These are phyloP conservation scores for Agaricus subrufescens DNA, from an alignment of 768 basidiomycete genomes.

Conservation along the genomic window DNA sequence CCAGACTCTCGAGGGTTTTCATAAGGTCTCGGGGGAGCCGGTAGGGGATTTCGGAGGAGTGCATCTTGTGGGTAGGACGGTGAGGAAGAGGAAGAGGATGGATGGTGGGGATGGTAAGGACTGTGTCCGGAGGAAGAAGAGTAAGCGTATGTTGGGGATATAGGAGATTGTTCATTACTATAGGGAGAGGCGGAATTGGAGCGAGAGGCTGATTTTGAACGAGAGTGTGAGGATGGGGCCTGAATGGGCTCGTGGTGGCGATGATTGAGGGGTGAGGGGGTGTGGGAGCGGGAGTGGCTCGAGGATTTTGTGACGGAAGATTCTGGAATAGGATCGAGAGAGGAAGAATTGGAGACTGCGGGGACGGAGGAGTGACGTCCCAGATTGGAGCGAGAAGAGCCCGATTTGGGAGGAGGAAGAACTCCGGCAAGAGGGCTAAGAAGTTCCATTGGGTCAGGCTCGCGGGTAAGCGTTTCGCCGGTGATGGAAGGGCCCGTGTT, in stretches of 20 bases:
- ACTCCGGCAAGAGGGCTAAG: slow-evolving; percentile 40
- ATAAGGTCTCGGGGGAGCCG: too few species aligned
- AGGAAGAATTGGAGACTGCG: slow-evolving; percentile 19
- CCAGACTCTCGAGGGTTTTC: too few species aligned
- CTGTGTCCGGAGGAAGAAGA: slow-evolving; percentile 2
- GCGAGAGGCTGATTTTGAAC: slow-evolving; percentile 10
- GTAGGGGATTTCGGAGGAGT: background rate
- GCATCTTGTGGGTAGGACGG: background rate
- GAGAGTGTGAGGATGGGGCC: slow-evolving; percentile 11
- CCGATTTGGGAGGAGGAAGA: slow-evolving; percentile 26
- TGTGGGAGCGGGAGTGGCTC: slow-evolving; percentile 13
- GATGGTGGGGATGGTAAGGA: slow-evolving; percentile 3
- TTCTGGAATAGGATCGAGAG: slow-evolving; percentile 38
- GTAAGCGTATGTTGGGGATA: background rate
- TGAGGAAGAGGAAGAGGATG: background rate
- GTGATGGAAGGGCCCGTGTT: slow-evolving; percentile 13
- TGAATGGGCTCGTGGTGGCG: slow-evolving; percentile 21
- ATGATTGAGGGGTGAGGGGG: slow-evolving; percentile 29
- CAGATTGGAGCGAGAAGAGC: slow-evolving; percentile 14
- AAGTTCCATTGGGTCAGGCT: slow-evolving; percentile 32
- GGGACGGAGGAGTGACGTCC: slow-evolving; percentile 30
- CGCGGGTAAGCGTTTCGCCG: slow-evolving; percentile 32
- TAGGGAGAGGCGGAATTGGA: slow-evolving; percentile 4
- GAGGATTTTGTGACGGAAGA: slow-evolving; percentile 8
- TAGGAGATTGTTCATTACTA: slow-evolving; percentile 1